Percentiles rank a stretch among this genome's conserved stretches.
These are phyloP conservation scores for Camellia lanceoleosa DNA, from an alignment of 148 eudicot species.

Conservation along the genomic window DNA sequence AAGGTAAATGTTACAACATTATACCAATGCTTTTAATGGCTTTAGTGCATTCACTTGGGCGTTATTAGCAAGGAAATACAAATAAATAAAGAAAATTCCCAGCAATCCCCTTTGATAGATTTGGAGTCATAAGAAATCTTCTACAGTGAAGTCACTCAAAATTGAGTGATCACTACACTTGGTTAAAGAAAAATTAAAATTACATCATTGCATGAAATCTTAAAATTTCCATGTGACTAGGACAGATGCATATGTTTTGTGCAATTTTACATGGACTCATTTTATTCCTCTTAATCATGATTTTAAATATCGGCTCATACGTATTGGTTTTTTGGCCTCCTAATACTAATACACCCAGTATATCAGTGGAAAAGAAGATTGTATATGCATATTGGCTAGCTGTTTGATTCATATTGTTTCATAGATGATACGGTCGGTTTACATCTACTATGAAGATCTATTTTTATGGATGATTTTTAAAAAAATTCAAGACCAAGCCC, in stretches of 20 bases:
- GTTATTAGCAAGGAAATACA: not conserved
- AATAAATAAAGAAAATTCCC: not conserved
- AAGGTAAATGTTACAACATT: conserved; percentile 42
- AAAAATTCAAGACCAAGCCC: too few relatives aligned
- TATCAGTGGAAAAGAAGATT: too few relatives aligned
- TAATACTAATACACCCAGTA: too few relatives aligned
- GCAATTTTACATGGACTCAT: not conserved
- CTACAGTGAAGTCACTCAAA: not conserved
- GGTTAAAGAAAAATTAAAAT: not conserved
- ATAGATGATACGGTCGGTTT: too few relatives aligned
- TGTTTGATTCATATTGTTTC: too few relatives aligned
- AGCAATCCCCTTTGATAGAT: not conserved
- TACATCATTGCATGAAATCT: not conserved
- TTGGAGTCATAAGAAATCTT: not conserved
- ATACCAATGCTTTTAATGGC: not conserved
- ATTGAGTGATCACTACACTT: not conserved
- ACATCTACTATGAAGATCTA: too few relatives aligned
- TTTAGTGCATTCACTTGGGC: not conserved
- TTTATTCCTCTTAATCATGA: too few relatives aligned
- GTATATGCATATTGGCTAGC: too few relatives aligned
- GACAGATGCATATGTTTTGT: not conserved
- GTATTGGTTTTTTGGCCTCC: too few relatives aligned
- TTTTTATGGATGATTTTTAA: too few relatives aligned
- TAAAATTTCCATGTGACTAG: not conserved
- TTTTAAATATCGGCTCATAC: too few relatives aligned